Evolutionary conservation across 306 rosid species (phyloP).

Genomic region (Bauhinia variegata): DNA sequence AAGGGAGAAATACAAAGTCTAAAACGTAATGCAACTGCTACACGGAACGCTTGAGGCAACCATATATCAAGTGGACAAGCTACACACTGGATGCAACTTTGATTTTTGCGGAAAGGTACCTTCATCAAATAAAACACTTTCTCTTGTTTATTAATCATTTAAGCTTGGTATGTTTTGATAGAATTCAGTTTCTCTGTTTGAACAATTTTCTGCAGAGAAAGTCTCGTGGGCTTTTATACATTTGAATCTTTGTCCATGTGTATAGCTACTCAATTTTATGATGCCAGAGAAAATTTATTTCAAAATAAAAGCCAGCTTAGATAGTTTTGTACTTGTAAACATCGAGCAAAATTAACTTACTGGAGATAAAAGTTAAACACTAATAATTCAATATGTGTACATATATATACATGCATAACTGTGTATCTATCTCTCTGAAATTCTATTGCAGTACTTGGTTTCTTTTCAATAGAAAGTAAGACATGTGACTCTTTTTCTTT

Average conservation of each 20-base stretch:
- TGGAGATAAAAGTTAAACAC: too few species aligned
- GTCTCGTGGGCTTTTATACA: too few species aligned
- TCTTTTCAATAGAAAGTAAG: neutral
- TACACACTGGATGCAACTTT: conserved; percentile 46
- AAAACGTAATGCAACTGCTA: conserved; percentile 48
- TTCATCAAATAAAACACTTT: conserved; percentile 9
- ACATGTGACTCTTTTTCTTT: too few species aligned
- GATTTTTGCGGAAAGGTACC: conserved; percentile 49
- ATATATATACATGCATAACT: too few species aligned
- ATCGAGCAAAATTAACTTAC: too few species aligned
- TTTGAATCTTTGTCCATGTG: too few species aligned
- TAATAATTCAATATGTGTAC: too few species aligned
- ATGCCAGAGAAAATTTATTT: neutral
- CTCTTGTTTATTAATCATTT: neutral
- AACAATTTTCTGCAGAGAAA: neutral
- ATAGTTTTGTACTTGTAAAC: neutral
- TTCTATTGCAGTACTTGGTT: too few species aligned
- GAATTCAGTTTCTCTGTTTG: too few species aligned
- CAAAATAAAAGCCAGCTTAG: neutral
- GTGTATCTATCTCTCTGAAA: too few species aligned
- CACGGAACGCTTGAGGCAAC: conserved; percentile 68
- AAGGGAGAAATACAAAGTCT: neutral
- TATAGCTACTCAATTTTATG: neutral
- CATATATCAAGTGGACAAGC: conserved; percentile 55
- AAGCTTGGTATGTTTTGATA: too few species aligned